Percentiles rank a stretch among this genome's conserved stretches.
Conservation (phyloP, 441 rosid species). For the Aleurites moluccanus region DNA sequence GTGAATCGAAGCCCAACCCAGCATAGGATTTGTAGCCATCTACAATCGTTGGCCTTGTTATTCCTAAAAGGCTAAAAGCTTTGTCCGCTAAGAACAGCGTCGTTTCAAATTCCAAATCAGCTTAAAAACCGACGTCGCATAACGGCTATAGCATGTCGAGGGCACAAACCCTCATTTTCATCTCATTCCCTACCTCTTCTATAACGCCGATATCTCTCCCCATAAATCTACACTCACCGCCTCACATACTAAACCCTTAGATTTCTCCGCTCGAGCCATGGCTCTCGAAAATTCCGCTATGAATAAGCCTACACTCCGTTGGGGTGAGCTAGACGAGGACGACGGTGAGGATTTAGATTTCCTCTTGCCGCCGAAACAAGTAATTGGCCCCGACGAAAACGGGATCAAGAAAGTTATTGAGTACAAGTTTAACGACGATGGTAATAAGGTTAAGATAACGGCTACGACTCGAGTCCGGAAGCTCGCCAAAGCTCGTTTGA, state of each 20-base stretch:
- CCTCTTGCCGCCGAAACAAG: constrained; percentile 66
- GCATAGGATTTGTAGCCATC: too few relatives aligned
- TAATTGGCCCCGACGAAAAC: constrained; percentile 71
- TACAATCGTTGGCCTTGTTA: too few relatives aligned
- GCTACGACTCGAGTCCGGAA: constrained; percentile 66
- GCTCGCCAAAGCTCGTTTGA: constrained; percentile 62
- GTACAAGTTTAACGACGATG: constrained; percentile 71
- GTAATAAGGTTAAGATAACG: constrained; percentile 61
- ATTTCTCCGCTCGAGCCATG: not conserved
- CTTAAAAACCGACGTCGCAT: not conserved
- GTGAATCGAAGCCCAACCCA: too few relatives aligned
- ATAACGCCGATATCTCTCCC: too few relatives aligned
- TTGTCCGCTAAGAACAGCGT: too few relatives aligned
- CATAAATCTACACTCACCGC: not conserved
- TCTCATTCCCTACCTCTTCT: too few relatives aligned
- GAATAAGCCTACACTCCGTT: constrained; percentile 46
- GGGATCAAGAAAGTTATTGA: constrained; percentile 73
- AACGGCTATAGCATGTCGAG: not conserved
- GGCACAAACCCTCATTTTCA: not conserved
- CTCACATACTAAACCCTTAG: not conserved
- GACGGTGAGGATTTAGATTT: constrained; percentile 68
- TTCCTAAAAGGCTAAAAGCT: too few relatives aligned
- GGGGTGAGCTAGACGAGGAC: constrained; percentile 77
- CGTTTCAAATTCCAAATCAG: too few relatives aligned
- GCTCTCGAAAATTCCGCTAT: constrained; percentile 6